phyloP scores from a whole-genome alignment of 192 early-diverging fungal genomes.

The Rhizoclosmatium sp. region DNA sequence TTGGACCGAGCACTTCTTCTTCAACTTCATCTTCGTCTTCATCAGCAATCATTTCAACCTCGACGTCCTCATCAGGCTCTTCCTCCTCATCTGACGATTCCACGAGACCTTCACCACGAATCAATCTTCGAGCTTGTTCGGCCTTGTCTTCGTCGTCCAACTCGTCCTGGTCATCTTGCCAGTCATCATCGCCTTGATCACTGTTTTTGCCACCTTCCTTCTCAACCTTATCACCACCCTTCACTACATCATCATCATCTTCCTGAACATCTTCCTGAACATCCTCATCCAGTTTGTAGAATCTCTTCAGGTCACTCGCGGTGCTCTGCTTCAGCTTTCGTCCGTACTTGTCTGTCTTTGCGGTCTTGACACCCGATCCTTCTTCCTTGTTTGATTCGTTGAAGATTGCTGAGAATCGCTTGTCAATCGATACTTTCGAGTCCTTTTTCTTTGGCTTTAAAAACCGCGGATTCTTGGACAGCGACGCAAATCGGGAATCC shows the following conservation, averaged over 20 bases:
- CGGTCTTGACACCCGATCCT: constrained; percentile 42
- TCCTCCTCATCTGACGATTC: constrained; percentile 68
- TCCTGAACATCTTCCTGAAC: constrained; percentile 44
- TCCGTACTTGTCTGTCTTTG: constrained; percentile 82
- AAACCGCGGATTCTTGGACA: constrained; percentile 73
- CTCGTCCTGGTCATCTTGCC: constrained; percentile 43
- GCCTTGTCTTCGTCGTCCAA: constrained; percentile 39
- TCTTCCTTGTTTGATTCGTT: constrained; percentile 38
- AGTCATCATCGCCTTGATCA: constrained; percentile 46
- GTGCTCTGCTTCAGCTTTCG: constrained; percentile 57
- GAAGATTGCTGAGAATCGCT: constrained; percentile 86
- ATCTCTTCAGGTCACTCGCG: constrained; percentile 73
- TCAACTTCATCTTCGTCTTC: constrained; percentile 52
- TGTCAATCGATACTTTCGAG: constrained; percentile 86
- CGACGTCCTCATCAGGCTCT: constrained; percentile 53
- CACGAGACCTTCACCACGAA: constrained; percentile 81
- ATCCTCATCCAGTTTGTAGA: constrained; percentile 76
- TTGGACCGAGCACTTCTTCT: constrained; percentile 16
- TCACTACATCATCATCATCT: constrained; percentile 41
- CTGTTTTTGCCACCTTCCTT: constrained; percentile 34
- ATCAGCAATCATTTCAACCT: constrained; percentile 40
- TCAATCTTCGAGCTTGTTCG: constrained; percentile 67
- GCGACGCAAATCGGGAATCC: constrained; percentile 24
- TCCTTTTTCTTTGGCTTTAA: constrained; percentile 78
- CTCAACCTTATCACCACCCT: constrained; percentile 48